Evolutionary conservation across 1,139 yeast species (phyloP), one percentile per base, ranked within the genome.

Genomic region (Yamadazyma pseudoaaseri): DNA sequence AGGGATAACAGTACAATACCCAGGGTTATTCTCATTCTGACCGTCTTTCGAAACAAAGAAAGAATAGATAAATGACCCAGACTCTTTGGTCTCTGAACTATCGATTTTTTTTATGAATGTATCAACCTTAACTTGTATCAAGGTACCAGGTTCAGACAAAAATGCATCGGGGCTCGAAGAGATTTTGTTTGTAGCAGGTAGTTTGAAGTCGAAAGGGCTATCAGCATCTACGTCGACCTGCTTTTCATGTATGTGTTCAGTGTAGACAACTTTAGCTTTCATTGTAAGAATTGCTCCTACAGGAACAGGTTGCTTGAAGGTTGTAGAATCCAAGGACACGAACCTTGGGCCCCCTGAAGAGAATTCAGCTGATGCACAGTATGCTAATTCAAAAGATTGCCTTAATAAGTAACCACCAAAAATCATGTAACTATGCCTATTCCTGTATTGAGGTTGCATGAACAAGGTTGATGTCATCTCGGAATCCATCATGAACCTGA

Each of bases 391-490:
- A 58, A 89, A 89, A 4, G 96, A 79, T 61, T 87, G 96, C 58
- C 96, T 79, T 65, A 89, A 75, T 52, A 89, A 66, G 53, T 89
- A 89, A 17, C 97, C 97, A 46, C 97, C 97, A 57, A 89, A 89
- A 34, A 89, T 86, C 90, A 89, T 87, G 60, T 84, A 86, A 8
- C 95, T 85, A 55, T 89, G 96, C 56, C 96, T 77, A 65, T 89
- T 89, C 60, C 97, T 77, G 62, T 87, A 89, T 62, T 89, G 97
- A 2, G 97, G 97, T 62, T 89, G 97, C 94, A 89, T 90, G 60
- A 89, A 81, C 48, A 81, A 70, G 5, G 96, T 86, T 6, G 95
- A 84, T 35, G 73, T 67, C 37, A 85, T 73, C 31, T 61, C 61
- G 1, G 96, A 81, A 43, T 86, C 81, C 38, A 76, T 72, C 95